Evolutionary conservation across 768 basidiomycete genomes (phyloP), one percentile per base, ranked within the genome.

Genomic region (Pisolithus albus): DNA sequence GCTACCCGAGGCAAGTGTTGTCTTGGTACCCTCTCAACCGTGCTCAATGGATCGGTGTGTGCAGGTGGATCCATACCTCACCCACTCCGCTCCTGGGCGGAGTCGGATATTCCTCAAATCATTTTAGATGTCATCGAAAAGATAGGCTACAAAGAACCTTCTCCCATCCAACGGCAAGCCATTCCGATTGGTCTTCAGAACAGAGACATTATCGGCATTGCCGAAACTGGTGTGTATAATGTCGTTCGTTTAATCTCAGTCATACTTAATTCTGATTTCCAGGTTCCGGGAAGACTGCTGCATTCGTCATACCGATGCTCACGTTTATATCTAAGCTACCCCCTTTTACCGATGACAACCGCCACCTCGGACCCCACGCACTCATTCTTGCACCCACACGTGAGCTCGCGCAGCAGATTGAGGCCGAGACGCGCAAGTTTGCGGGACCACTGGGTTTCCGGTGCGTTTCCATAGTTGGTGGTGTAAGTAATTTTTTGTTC

Each of bases 211-310:
- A 97, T 99, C 64, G 96, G 96, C 59, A 94, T 99, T 54, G 96
- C 96, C 52, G 95, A 99, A 71, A 99, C 96, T 42, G 95, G 93
- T 90, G 52, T 48, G 79, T 69, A 7, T 69, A 7, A 53, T 41
- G 7, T 16, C 16, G 0, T 41, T 26, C 5, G 37, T 19, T 43
- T 44, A 47, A 36, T 13, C 21, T 21, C 28, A 28, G 30, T 37
- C 28, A 51, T 41, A 21, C 45, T 53, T 45, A 48, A 46, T 45
- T 24, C 24, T 23, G 47, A 46, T 47, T 13, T 54, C 9, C 56
- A 94, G 92, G 94, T 77, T 97, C 95, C 62, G 95, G 95, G 66
- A 98, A 98, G 76, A 98, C 95, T 23, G 95, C 95, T 34, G 92
- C 94, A 3, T 98, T 98, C 66, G 94, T 97, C 53, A 95, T 98